phyloP scores from a whole-genome alignment of 768 basidiomycete species.

The Piloderma croceum region DNA sequence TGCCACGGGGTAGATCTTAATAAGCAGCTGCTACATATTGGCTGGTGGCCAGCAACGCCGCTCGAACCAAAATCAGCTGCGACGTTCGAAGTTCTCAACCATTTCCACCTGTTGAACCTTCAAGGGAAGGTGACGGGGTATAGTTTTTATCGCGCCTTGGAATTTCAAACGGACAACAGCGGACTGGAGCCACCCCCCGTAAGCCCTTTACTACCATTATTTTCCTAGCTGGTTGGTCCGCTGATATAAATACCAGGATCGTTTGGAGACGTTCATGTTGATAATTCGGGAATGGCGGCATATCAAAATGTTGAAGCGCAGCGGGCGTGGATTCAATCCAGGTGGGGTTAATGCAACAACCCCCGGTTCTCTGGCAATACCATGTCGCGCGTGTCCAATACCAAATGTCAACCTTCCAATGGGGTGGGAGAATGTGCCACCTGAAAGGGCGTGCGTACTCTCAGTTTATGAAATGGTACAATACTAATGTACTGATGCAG shows the following conservation, averaged over 20 bases:
- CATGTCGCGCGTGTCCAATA: conserved; percentile 8
- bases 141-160: conserved; percentile 18
- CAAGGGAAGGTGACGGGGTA: conserved; percentile 12
- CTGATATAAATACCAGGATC: conserved; percentile 4
- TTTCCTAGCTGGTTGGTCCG: not conserved
- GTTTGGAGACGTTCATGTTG: conserved; percentile 3
- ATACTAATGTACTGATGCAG: conserved; percentile 1
- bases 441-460: not conserved
- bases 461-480: not conserved
- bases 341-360: not conserved
- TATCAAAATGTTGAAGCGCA: conserved; percentile 7
- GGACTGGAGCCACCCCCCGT: conserved; percentile 4
- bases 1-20: conserved; percentile 3
- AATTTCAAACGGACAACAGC: conserved; percentile 1
- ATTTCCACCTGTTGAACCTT: conserved; percentile 17
- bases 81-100: conserved; percentile 13
- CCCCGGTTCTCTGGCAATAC: conserved; percentile 4
- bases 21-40: conserved; percentile 14
- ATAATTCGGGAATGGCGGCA: conserved; percentile 11
- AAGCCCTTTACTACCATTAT: not conserved
- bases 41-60: conserved; percentile 19
- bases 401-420: conserved; percentile 8
- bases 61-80: conserved; percentile 14
- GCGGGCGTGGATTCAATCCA: conserved; percentile 2
- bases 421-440: conserved; percentile 1